Evolutionary conservation across 1,284 basidiomycete species (phyloP).

Genomic region (Austropuccinia psidii): DNA sequence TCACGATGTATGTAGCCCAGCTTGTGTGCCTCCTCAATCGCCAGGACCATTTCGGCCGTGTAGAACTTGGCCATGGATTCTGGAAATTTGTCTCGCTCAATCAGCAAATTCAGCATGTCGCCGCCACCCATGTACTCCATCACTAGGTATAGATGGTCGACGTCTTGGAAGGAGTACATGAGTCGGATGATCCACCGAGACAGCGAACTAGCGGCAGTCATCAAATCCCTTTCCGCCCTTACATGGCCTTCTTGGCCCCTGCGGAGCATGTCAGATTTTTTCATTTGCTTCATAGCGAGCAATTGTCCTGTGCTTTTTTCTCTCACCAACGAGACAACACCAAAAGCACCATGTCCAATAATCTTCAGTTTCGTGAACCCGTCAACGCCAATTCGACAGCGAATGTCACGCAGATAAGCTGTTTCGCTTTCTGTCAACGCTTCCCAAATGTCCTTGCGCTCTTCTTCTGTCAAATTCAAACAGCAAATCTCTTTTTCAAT

Average conservation of each 20-base stretch:
- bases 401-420: conserved; percentile 72
- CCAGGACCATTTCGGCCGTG: conserved; percentile 95
- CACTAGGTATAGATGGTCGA: conserved; percentile 80
- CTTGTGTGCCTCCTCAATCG: conserved; percentile 84
- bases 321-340: conserved; percentile 83
- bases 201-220: conserved; percentile 58
- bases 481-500: conserved; percentile 78
- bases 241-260: conserved; percentile 98
- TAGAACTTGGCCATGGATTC: conserved; percentile 93
- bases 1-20: conserved; percentile 95
- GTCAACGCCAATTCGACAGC: conserved; percentile 70
- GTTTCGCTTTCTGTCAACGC: conserved; percentile 82
- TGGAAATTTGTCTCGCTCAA: conserved; percentile 85
- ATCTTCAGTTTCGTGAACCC: conserved; percentile 85
- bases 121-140: conserved; percentile 71
- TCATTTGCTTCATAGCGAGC: conserved; percentile 94
- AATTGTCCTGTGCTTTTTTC: conserved; percentile 70
- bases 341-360: conserved; percentile 95
- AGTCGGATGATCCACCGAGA: conserved; percentile 90
- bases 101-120: conserved; percentile 87
- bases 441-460: conserved; percentile 63
- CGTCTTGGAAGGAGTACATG: conserved; percentile 79
- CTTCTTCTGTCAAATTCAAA: conserved; percentile 61
- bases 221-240: conserved; percentile 77
- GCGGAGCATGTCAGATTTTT: conserved; percentile 91